These are phyloP conservation scores for Cercospora sojina DNA, from an alignment of 2,329 filamentous ascomycete species.

Conservation along the genomic window DNA sequence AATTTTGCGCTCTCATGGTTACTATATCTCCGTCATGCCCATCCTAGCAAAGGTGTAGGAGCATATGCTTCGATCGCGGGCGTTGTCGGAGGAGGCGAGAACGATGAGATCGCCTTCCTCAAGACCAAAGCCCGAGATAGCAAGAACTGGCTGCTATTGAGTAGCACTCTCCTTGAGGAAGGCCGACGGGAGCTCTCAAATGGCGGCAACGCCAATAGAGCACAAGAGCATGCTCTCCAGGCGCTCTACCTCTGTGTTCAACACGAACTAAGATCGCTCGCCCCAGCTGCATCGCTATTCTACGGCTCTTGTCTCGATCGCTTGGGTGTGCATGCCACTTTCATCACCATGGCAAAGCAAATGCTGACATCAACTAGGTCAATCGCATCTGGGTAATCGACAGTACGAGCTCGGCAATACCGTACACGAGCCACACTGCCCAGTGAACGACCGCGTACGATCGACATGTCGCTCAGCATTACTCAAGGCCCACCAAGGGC, in stretches of 20 bases:
- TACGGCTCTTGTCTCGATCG: conserved; percentile 72
- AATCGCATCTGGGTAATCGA: conserved; percentile 57
- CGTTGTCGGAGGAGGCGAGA: conserved; percentile 51
- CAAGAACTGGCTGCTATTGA: conserved; percentile 81
- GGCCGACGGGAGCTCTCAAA: conserved; percentile 72
- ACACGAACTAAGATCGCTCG: conserved; percentile 68
- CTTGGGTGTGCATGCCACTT: conserved; percentile 55
- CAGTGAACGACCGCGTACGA: conserved; percentile 76
- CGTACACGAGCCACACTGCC: conserved; percentile 63
- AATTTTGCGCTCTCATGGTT: conserved; percentile 97
- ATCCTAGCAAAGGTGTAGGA: conserved; percentile 55
- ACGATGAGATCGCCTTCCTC: conserved; percentile 78
- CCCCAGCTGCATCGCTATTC: conserved; percentile 72
- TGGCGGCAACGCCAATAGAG: conserved; percentile 44
- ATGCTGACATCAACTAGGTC: conserved; percentile 41
- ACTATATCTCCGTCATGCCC: conserved; percentile 87
- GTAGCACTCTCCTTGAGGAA: conserved; percentile 79
- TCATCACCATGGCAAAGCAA: background rate
- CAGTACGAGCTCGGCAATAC: conserved; percentile 72
- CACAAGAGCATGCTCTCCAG: conserved; percentile 77
- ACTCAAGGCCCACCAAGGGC: conserved; percentile 64
- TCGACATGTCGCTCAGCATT: conserved; percentile 70
- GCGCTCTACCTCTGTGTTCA: conserved; percentile 79
- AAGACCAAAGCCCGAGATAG: conserved; percentile 82
- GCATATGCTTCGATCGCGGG: conserved; percentile 28